Base-by-base conservation (phyloP, 495 filamentous ascomycete species). In the Trichodelitschia bisporula region DNA sequence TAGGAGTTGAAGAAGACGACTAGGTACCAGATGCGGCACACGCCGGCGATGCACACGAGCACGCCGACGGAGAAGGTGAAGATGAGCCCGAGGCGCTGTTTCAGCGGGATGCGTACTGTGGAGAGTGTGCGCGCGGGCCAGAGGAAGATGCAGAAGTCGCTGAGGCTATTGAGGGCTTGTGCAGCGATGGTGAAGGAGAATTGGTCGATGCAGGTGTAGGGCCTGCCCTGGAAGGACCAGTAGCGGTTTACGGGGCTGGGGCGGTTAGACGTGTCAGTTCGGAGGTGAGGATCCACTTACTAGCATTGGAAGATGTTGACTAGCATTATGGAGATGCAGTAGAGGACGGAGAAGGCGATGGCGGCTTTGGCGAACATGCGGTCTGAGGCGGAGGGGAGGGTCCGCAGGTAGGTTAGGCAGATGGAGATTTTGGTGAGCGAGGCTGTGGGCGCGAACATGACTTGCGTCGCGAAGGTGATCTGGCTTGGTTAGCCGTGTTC, bases 61-160 rank as follows among this genome's bases (percentile, higher is more conserved):
- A 36, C 11, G 2, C 37, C 37, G n/a, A 39, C 10, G 20, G 26
- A 15, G 28, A 39, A 39, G 29, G 36, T 32, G 3, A 24, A 16
- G 11, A 39, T 32, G 12, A 39, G 21, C 19, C 15, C 33, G 11
- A 39, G 15, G 24, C 33, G 29, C 24, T 35, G 32, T 19, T 32
- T 31, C 3, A 32, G 12, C 21, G 37, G 33, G 4, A 35, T 31
- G 3, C 18, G 33, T 9, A 39, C 28, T 16, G 19, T 4, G 2
- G 15, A 28, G 3, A 39, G 33, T 15, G 28, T 28, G 23, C 31
- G 21, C n/a, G 29, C 28, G 3, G 37, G 37, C 33, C 33, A 36
- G n/a, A 31, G 33, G 19, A 28, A 36, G 2, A 39, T 39, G 30
- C 35, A 23, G 25, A 36, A 36, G 19, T 39, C 37, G 17, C 28